phyloP scores from a whole-genome alignment of 164 flowering plant genomes.

The Magnolia kwangsiensis region DNA sequence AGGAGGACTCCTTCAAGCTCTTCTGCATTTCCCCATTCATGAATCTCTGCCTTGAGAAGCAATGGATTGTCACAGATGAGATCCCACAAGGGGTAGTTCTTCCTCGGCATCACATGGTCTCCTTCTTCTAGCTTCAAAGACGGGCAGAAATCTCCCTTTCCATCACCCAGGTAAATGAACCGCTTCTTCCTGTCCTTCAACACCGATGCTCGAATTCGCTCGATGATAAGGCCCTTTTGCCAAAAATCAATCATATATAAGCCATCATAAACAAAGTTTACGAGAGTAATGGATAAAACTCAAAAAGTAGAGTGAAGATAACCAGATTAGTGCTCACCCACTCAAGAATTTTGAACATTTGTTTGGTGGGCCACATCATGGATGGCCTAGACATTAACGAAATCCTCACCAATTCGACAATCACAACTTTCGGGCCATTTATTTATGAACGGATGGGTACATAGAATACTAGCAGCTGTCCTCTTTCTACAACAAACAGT shows the following conservation, averaged over 20 bases:
- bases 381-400: too few species aligned
- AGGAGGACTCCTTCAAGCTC: slow-evolving; percentile 53
- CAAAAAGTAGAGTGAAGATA: too few species aligned
- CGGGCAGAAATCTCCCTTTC: slow-evolving; percentile 76
- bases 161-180: slow-evolving; percentile 81
- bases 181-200: slow-evolving; percentile 32
- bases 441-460: too few species aligned
- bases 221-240: slow-evolving; percentile 49
- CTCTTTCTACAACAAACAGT: too few species aligned
- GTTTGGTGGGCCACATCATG: too few species aligned
- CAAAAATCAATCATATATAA: slow-evolving; percentile 13
- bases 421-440: too few species aligned
- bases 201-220: slow-evolving; percentile 41
- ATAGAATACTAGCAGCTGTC: too few species aligned
- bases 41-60: slow-evolving; percentile 52
- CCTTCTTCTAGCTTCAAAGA: slow-evolving; percentile 45
- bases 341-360: too few species aligned
- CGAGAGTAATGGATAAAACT: neutral
- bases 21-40: slow-evolving; percentile 67
- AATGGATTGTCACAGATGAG: slow-evolving; percentile 41
- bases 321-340: too few species aligned
- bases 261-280: neutral
- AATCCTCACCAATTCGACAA: too few species aligned
- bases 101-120: slow-evolving; percentile 72
- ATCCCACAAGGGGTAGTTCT: slow-evolving; percentile 68